Evolutionary conservation across 164 flowering plant species (phyloP), one percentile per base, ranked within the genome.

Genomic region (Vitis riparia): DNA sequence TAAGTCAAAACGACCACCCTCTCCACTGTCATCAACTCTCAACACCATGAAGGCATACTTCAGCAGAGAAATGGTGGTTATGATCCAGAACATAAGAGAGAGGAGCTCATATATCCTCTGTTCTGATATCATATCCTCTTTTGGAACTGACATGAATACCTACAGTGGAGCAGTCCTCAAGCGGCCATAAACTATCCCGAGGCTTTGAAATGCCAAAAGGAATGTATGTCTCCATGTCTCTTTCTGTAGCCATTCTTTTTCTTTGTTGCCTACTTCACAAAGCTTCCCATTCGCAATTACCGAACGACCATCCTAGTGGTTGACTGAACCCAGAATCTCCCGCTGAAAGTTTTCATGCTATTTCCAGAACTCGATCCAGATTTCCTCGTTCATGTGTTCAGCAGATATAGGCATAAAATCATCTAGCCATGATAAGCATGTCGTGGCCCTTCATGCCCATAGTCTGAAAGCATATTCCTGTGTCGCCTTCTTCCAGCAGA

Each of bases 181-280:
- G 63, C 83, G 90, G 23, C 94, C 94, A 68, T 83, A 89, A 68
- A 88, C 78, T 53, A 89, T 88, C 17, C 91, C 91, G 53, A 89
- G 78, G 75, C 86, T 86, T 71, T 89, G 94, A 76, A 88, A 86
- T 75, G 90, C 85, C 48, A 87, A 73, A 58, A 86, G 73, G 56
- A 85, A 75, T 7, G 83, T 85, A 10, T 70, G 81, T 75, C 69
- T 85, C 94, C 90, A 86, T 73, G 81, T 66, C 57, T 81, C 86
- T 70, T 65, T 65, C 91, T 85, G 79, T 32, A 67, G 23, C 23
- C 23, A 19, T 19, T 19, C 23, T 19, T 19, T 19, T 19, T 19
- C 23, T 19, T 19, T 19, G 23, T 19, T 19, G 23, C 23, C 23
- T 19, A 19, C 27, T 23, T 2, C 27, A 23, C 27, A 23, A 23